A percentile compares a stretch with the other conserved stretches of the same genome.
Conservation (phyloP, 202 grass and related monocot genomes). For the Zoysia matrella region DNA sequence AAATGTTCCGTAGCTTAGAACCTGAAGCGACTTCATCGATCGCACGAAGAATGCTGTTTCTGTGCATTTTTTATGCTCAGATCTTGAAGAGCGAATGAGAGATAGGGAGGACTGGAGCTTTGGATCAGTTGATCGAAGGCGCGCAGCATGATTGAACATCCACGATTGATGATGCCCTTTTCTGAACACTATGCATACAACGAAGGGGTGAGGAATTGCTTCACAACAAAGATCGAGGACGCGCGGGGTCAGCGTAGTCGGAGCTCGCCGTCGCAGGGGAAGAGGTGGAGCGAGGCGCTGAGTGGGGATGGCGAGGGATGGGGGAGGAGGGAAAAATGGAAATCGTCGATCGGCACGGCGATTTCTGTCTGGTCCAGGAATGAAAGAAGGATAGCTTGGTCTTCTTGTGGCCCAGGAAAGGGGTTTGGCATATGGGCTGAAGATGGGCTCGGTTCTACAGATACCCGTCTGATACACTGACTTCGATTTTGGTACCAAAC, state of each 20-base stretch:
- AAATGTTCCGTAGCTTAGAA: not conserved
- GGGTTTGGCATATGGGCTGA: not conserved
- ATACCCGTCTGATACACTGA: too few relatives aligned
- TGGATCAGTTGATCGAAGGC: not conserved
- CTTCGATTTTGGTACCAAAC: too few relatives aligned
- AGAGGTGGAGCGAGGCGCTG: not conserved
- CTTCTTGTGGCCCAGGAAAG: slow-evolving; percentile 39
- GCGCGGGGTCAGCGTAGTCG: slow-evolving; percentile 46
- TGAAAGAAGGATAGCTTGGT: not conserved
- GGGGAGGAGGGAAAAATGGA: slow-evolving; percentile 7
- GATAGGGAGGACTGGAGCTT: not conserved
- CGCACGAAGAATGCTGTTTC: slow-evolving; percentile 7
- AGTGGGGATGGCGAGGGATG: too few relatives aligned
- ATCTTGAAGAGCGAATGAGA: not conserved
- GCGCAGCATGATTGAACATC: not conserved
- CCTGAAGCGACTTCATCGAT: too few relatives aligned
- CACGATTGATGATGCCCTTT: not conserved
- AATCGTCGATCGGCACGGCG: slow-evolving; percentile 2
- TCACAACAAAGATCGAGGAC: slow-evolving; percentile 22
- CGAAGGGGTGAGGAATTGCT: not conserved
- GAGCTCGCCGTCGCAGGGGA: not conserved
- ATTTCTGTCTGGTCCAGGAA: slow-evolving; percentile 46
- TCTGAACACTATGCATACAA: not conserved
- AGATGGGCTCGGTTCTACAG: not conserved
- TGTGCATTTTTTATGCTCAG: slow-evolving; percentile 46